Conservation (phyloP, 2,329 filamentous ascomycete genomes). For the Pseudogymnoascus sp. region DNA sequence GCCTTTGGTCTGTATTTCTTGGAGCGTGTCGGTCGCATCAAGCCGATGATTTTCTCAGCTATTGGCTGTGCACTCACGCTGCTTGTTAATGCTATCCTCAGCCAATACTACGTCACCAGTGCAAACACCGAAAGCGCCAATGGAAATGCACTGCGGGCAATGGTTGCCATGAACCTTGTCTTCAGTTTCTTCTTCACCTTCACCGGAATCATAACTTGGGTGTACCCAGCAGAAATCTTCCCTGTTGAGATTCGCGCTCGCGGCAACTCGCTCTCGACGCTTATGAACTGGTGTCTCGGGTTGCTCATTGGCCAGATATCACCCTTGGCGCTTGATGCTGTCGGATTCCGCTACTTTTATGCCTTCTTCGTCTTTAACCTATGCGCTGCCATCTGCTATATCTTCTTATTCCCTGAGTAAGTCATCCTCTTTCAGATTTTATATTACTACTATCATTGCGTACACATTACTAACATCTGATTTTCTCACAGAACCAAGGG, state of each 20-base stretch:
- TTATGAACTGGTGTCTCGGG: slow-evolving; percentile 53
- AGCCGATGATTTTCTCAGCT: slow-evolving; percentile 37
- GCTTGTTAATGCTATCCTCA: slow-evolving; percentile 48
- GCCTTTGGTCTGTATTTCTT: slow-evolving; percentile 30
- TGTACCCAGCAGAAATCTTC: slow-evolving; percentile 54
- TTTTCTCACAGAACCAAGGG: slow-evolving; percentile 42
- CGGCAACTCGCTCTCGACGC: slow-evolving; percentile 54
- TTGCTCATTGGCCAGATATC: slow-evolving; percentile 49
- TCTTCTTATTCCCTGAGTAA: slow-evolving; percentile 24
- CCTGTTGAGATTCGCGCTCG: slow-evolving; percentile 54
- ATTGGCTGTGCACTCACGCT: slow-evolving; percentile 47
- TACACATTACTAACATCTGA: slow-evolving; percentile 17
- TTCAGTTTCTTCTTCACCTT: slow-evolving; percentile 42
- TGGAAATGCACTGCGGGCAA: slow-evolving; percentile 41
- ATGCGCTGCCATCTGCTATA: slow-evolving; percentile 31
- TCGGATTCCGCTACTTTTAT: slow-evolving; percentile 44
- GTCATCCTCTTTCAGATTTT: slow-evolving; percentile 26
- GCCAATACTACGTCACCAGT: slow-evolving; percentile 35
- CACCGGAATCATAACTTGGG: slow-evolving; percentile 51
- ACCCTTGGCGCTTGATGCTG: slow-evolving; percentile 49
- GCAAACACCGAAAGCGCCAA: slow-evolving; percentile 40
- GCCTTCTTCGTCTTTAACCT: slow-evolving; percentile 45
- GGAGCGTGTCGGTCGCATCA: slow-evolving; percentile 31
- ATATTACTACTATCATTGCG: slow-evolving; percentile 24
- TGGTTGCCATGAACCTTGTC: slow-evolving; percentile 52